Evolutionary conservation across 352 stramenopile species (phyloP), one percentile per base, ranked within the genome.

Genomic region (Globisporangium middletonii): DNA sequence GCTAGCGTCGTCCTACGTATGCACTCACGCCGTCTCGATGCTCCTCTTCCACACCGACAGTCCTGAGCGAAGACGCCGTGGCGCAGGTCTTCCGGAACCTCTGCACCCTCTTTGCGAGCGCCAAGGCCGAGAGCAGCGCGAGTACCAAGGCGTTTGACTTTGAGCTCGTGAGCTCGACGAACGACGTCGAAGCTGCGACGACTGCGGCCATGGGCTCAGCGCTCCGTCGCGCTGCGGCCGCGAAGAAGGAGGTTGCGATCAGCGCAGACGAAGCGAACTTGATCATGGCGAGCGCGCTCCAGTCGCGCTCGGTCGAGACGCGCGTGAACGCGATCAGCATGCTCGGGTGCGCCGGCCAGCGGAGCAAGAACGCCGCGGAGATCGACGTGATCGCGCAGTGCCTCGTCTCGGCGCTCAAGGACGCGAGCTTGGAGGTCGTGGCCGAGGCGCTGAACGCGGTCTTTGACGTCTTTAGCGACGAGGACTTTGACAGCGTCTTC

Each of bases 401-500:
- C 59, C 57, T 95, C 28, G 57, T 74, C 46, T 65, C 72, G 47
- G 73, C 69, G 28, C 67, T 95, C 26, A 67, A 75, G 42, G 86
- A 95, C 61, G 60, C 71, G 49, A 88, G 75, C 50, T 65, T 95
- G 16, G 81, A 92, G 61, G 86, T 95, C 16, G 83, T 93, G 18
- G 76, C 80, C n/a, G 82, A 92, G 61, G 83, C 83, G 4, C 67
- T 95, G 27, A 93, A 95, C 64, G 83, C 86, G 51, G 62, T 95
- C 16, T 95, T 95, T 52, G 86, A 95, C 49, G 77, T 95, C 18
- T 95, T 93, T 59, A 67, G 78, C 33, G 80, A 90, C 52, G 83
- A 95, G 53, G 67, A 88, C 46, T 91, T 89, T 46, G 82, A 95
- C 64, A 69, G 68, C 52, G 75, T 71, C 6, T 95, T 95, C 66